Evolutionary conservation across 306 rosid genomes (phyloP).

Genomic region (Adenanthera pavonina): DNA sequence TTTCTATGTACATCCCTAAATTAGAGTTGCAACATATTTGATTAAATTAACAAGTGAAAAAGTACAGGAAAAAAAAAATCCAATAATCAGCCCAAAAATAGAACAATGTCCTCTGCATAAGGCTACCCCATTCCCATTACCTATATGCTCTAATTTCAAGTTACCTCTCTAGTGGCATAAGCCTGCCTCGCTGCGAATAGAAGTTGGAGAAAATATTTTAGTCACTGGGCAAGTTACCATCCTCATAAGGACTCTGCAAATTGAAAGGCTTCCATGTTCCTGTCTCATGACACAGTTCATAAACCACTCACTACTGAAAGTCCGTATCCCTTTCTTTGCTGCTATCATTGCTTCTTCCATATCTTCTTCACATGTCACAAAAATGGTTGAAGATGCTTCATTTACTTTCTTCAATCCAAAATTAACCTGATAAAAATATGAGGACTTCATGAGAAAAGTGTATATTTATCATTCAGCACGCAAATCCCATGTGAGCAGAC

Average conservation of each 20-base stretch:
- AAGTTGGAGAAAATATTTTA: neutral
- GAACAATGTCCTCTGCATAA: neutral
- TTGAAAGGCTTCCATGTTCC: conserved; percentile 75
- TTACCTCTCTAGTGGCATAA: neutral
- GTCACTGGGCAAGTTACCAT: conserved; percentile 1
- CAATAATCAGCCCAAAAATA: neutral
- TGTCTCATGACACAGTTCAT: conserved; percentile 93
- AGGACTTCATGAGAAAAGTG: neutral
- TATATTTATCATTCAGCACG: conserved; percentile 14
- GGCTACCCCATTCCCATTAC: neutral
- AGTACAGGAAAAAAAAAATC: neutral
- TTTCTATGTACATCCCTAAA: neutral
- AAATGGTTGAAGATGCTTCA: conserved; percentile 63
- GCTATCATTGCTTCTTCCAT: conserved; percentile 75
- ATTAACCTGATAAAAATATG: conserved; percentile 51
- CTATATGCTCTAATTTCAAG: neutral
- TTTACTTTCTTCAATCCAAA: conserved; percentile 51
- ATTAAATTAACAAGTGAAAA: neutral
- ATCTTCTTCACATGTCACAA: conserved; percentile 78
- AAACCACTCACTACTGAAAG: conserved; percentile 82
- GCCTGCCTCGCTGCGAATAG: neutral
- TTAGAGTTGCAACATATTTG: neutral
- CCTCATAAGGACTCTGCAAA: conserved; percentile 74
- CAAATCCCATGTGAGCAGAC: neutral
- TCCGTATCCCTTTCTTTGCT: conserved; percentile 68